Percentiles rank a stretch among this genome's conserved stretches.
phyloP scores from a whole-genome alignment of 495 filamentous ascomycete species.

The Hypoxylon cercidicola region DNA sequence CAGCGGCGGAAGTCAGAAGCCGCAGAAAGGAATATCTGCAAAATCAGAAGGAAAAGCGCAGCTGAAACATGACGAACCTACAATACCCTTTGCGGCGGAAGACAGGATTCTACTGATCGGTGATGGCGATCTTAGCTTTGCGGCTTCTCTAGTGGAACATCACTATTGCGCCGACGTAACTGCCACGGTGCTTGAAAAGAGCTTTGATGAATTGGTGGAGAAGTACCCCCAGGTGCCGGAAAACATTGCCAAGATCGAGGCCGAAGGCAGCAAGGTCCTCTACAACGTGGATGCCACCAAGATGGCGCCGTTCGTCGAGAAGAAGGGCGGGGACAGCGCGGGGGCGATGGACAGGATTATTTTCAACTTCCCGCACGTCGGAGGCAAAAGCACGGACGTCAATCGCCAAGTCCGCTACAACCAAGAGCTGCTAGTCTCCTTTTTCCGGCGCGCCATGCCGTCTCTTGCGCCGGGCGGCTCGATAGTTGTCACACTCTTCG shows the following conservation, averaged over 20 bases:
- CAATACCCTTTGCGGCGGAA: conserved; percentile 76
- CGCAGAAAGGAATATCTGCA: conserved; percentile 19
- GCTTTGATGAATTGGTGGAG: conserved; percentile 56
- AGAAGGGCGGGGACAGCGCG: conserved; percentile 45
- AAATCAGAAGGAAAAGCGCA: conserved; percentile 29
- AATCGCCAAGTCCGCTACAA: conserved; percentile 93
- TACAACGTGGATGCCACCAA: conserved; percentile 80
- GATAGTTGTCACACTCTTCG: conserved; percentile 88
- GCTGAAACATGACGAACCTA: conserved; percentile 59
- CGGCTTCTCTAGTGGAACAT: conserved; percentile 74
- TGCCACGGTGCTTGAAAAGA: conserved; percentile 61
- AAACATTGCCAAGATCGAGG: conserved; percentile 66
- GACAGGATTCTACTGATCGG: conserved; percentile 86
- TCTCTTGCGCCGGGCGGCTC: conserved; percentile 63
- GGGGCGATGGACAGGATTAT: conserved; percentile 77
- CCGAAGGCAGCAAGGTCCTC: conserved; percentile 61
- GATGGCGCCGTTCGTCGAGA: conserved; percentile 61
- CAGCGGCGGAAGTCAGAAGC: conserved; percentile 18
- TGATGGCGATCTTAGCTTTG: conserved; percentile 95
- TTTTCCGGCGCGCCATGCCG: conserved; percentile 71
- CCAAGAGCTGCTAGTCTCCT: conserved; percentile 85
- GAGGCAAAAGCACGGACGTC: conserved; percentile 89
- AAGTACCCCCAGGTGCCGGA: conserved; percentile 83
- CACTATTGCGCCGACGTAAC: conserved; percentile 75
- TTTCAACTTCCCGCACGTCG: conserved; percentile 98